These are phyloP conservation scores for Penicillium simplicissimum DNA, from an alignment of 495 filamentous ascomycete genomes.

Conservation along the genomic window DNA sequence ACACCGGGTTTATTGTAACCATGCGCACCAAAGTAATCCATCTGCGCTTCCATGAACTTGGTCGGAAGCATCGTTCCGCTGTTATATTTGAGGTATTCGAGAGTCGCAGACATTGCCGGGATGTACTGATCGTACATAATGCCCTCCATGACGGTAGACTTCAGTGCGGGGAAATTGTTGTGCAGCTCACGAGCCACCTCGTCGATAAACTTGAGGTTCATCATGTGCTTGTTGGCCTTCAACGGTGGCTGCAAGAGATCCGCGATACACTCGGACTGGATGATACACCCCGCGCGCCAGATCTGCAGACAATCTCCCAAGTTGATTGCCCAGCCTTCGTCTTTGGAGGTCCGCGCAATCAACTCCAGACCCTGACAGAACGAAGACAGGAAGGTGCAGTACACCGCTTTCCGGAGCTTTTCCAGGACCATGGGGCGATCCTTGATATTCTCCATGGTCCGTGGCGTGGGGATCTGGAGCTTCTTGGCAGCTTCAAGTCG, in stretches of 20 bases:
- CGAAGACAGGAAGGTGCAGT: conserved; percentile 60
- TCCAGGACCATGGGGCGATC: conserved; percentile 57
- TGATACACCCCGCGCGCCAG: conserved; percentile 76
- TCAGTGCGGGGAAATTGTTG: conserved; percentile 51
- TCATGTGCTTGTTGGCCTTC: conserved; percentile 24
- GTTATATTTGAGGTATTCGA: conserved; percentile 72
- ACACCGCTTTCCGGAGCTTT: conserved; percentile 60
- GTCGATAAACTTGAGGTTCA: conserved; percentile 49
- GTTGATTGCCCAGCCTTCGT: conserved; percentile 65
- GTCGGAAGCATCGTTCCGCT: conserved; percentile 60
- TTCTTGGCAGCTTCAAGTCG: conserved; percentile 49
- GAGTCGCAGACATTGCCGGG: conserved; percentile 60
- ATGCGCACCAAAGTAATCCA: conserved; percentile 76
- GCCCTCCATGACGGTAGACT: conserved; percentile 56
- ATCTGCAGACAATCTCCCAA: conserved; percentile 61
- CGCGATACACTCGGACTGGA: conserved; percentile 66
- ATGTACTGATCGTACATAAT: conserved; percentile 63
- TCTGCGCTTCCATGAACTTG: conserved; percentile 72
- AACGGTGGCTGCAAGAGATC: conserved; percentile 56
- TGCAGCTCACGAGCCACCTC: conserved; percentile 57
- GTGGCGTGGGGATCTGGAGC: conserved; percentile 43
- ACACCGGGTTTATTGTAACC: conserved; percentile 57
- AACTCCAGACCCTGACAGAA: conserved; percentile 70
- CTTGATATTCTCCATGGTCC: conserved; percentile 40
- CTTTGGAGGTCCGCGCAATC: conserved; percentile 59